phyloP scores from a whole-genome alignment of 2,329 filamentous ascomycete species.

The Endoconidiophora polonica region DNA sequence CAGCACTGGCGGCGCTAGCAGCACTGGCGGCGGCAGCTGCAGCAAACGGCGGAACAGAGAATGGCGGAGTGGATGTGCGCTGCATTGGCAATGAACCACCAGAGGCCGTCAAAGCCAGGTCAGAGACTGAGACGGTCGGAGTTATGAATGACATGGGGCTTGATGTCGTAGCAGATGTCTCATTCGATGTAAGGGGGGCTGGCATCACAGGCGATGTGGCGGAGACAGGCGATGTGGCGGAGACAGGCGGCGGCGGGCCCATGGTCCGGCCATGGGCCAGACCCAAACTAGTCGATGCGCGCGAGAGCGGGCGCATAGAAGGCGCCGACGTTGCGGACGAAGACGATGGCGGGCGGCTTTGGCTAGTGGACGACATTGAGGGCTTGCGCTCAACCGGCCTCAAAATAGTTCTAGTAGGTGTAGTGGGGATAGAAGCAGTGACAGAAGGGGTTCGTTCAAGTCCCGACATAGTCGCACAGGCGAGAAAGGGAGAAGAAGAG shows the following conservation, averaged over 20 bases:
- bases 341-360: slow-evolving; percentile 10
- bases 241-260: slow-evolving; percentile 4
- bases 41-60: not conserved
- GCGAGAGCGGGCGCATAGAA: slow-evolving; percentile 6
- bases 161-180: slow-evolving; percentile 1
- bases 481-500: not conserved
- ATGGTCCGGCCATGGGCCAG: slow-evolving; percentile 1
- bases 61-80: slow-evolving; percentile 6
- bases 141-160: slow-evolving; percentile 1
- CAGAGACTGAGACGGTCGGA: slow-evolving; percentile 6
- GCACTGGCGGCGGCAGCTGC: not conserved
- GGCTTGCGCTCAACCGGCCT: slow-evolving; percentile 2
- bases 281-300: slow-evolving; percentile 4
- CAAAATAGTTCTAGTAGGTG: slow-evolving; percentile 1
- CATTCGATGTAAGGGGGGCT: slow-evolving; percentile 1
- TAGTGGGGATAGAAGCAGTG: not conserved
- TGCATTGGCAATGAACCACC: not conserved
- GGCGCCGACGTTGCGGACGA: slow-evolving; percentile 5
- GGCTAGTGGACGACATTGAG: slow-evolving; percentile 8
- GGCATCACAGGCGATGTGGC: not conserved
- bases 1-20: not conserved
- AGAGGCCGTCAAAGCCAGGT: not conserved
- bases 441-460: slow-evolving; percentile 5
- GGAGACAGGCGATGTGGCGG: not conserved
- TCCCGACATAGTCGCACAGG: slow-evolving; percentile 10